Percentiles rank a stretch among this genome's conserved stretches.
These are phyloP conservation scores for Macrolepiota dolichaula DNA, from an alignment of 768 basidiomycete genomes.

Conservation along the genomic window DNA sequence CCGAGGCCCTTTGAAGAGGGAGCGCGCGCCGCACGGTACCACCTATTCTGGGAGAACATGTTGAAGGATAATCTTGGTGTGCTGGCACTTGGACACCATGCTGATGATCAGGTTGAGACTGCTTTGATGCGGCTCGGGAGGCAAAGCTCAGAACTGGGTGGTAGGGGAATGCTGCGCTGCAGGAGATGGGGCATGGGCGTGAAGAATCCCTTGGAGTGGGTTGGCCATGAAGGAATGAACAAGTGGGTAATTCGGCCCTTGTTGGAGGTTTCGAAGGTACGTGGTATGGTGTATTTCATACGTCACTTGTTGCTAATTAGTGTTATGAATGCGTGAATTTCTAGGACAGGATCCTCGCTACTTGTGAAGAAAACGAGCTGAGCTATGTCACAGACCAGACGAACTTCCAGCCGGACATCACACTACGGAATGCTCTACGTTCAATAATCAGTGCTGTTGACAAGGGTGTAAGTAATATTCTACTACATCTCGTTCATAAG, in stretches of 20 bases:
- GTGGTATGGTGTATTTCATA: conserved; percentile 4
- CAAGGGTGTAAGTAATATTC: conserved; percentile 4
- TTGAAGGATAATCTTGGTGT: conserved; percentile 27
- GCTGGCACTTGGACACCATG: conserved; percentile 73
- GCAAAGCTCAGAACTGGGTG: conserved; percentile 54
- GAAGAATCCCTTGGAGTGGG: conserved; percentile 30
- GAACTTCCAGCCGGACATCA: conserved; percentile 72
- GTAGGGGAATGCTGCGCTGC: conserved; percentile 62
- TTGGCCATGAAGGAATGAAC: conserved; percentile 56
- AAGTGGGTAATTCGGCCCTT: conserved; percentile 74
- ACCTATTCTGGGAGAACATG: conserved; percentile 34
- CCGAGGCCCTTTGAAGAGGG: conserved; percentile 45
- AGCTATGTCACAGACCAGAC: conserved; percentile 65
- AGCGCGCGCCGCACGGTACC: conserved; percentile 60
- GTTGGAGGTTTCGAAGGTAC: conserved; percentile 65
- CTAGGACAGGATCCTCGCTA: conserved; percentile 80
- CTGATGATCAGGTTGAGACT: conserved; percentile 84
- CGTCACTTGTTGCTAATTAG: not conserved
- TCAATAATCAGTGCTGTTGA: not conserved
- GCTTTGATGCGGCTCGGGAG: conserved; percentile 63
- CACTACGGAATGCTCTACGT: conserved; percentile 56
- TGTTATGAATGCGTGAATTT: not conserved
- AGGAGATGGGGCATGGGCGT: conserved; percentile 81
- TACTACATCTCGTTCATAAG: not conserved
- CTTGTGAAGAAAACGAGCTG: conserved; percentile 61